Percentiles rank a stretch among this genome's conserved stretches.
Evolutionary conservation across 768 basidiomycete species (phyloP).

Genomic region (Lactifluus hygrophoroides): DNA sequence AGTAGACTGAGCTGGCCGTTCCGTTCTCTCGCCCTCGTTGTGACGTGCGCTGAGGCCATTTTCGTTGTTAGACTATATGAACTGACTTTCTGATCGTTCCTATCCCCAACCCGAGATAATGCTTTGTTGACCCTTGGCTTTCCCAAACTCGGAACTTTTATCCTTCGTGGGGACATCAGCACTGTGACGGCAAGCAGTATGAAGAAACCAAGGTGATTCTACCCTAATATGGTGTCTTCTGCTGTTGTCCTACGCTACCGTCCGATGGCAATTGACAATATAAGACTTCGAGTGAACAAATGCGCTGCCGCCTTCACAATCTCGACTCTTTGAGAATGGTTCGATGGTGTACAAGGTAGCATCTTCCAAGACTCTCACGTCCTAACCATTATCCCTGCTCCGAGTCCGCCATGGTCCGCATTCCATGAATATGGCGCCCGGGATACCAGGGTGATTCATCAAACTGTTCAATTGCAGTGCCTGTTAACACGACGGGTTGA

Average conservation of each 20-base stretch:
- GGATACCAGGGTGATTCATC: not conserved
- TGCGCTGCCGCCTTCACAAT: constrained; percentile 51
- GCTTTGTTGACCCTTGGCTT: constrained; percentile 42
- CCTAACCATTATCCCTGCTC: constrained; percentile 29
- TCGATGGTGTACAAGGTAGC: constrained; percentile 58
- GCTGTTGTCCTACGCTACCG: too few relatives aligned
- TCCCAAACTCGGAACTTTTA: constrained; percentile 34
- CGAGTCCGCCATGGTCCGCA: constrained; percentile 4
- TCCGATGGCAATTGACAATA: too few relatives aligned
- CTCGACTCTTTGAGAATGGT: constrained; percentile 54
- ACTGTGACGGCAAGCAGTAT: too few relatives aligned
- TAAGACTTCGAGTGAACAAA: constrained; percentile 53
- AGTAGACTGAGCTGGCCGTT: constrained; percentile 31
- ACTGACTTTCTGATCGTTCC: constrained; percentile 13
- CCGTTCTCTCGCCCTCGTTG: not conserved
- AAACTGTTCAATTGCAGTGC: not conserved
- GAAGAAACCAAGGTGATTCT: too few relatives aligned
- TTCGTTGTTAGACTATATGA: too few relatives aligned
- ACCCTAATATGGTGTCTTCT: too few relatives aligned
- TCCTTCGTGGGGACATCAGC: too few relatives aligned
- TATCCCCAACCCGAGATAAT: constrained; percentile 49
- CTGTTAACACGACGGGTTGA: not conserved
- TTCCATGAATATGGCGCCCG: too few relatives aligned
- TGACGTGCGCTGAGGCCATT: too few relatives aligned
- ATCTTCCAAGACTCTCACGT: constrained; percentile 56